Evolutionary conservation across 2,329 filamentous ascomycete species (phyloP), one percentile per base, ranked within the genome.

Genomic region (Colletotrichum limetticola): DNA sequence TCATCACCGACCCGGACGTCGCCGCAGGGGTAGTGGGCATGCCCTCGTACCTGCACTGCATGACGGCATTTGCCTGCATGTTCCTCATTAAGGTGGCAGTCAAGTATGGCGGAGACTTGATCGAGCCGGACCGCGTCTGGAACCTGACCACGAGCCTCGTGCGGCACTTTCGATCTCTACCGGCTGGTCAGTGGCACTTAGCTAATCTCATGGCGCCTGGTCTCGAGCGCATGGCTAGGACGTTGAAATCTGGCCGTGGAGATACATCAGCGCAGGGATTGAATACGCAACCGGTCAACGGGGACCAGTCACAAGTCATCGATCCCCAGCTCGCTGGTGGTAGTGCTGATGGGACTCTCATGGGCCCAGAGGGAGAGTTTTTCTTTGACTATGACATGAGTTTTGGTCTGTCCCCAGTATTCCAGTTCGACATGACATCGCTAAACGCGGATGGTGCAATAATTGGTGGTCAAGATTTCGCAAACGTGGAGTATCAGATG

Each of bases 51-150:
- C 82, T 87, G 56, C 85, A 87, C 69, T 86, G 85, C 57, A 89
- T 88, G 87, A 87, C 86, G 0, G 86, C 85, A 0, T 88, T 88
- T 70, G 86, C 87, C 1, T 87, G 85, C 75, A 85, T 87, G 75
- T 88, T 89, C 71, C 80, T 88, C 1, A 82, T 87, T 46, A 87
- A 87, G 72, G 79, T 88, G 1, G 82, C 85, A 1, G 81, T 83
- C 28, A 86, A 85, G 32, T 83, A 85, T 74, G 77, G 79, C 0
- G 81, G 80, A 7, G 79, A 81, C 4, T 79, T 85, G 2, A 81
- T 86, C 14, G 80, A 85, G 16, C 78, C 80, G 3, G 76, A 77
- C 1, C 75, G 80, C 1, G 84, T 86, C 1, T 77, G 79, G 30
- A 79, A 84, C 11, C 75, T 86, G 26, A 83, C 82, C 0, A 79